A percentile compares a stretch with the other conserved stretches of the same genome.
These are phyloP conservation scores for Rehmannia glutinosa DNA, from an alignment of 257 asterid genomes.

Conservation along the genomic window DNA sequence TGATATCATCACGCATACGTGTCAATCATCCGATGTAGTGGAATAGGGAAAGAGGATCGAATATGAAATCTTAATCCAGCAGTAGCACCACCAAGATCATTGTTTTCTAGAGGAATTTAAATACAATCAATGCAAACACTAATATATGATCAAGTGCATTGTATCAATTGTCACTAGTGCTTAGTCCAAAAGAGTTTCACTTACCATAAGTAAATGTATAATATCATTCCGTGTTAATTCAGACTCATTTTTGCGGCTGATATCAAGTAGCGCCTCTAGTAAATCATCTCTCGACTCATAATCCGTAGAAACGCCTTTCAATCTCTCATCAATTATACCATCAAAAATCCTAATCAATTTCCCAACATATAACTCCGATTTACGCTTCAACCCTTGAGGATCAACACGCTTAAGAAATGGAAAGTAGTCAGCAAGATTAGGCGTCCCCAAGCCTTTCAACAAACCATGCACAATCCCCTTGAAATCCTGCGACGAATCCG, in stretches of 20 bases:
- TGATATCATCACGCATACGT: no score
- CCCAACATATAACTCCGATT: neutral
- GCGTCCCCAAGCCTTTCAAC: neutral
- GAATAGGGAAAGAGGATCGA: no score
- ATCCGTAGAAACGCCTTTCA: neutral
- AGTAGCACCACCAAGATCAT: no score
- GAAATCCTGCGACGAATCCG: slow-evolving; percentile 15
- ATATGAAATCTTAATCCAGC: no score
- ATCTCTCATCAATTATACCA: slow-evolving; percentile 10
- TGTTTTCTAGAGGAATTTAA: no score
- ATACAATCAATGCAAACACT: no score
- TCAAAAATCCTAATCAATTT: slow-evolving; percentile 15
- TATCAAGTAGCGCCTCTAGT: slow-evolving; percentile 29
- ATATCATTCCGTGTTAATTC: slow-evolving; percentile 14
- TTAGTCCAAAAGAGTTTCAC: neutral
- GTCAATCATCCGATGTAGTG: no score
- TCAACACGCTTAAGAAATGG: slow-evolving; percentile 14
- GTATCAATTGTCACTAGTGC: no score
- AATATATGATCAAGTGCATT: no score
- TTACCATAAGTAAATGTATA: slow-evolving; percentile 21
- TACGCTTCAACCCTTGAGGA: slow-evolving; percentile 13
- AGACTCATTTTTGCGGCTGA: neutral
- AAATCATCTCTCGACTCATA: slow-evolving; percentile 6
- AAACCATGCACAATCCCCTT: slow-evolving; percentile 15
- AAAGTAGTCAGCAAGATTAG: slow-evolving; percentile 21